Evolutionary conservation across 2,329 filamentous ascomycete genomes (phyloP).

Genomic region (Trematosphaeria pertusa): DNA sequence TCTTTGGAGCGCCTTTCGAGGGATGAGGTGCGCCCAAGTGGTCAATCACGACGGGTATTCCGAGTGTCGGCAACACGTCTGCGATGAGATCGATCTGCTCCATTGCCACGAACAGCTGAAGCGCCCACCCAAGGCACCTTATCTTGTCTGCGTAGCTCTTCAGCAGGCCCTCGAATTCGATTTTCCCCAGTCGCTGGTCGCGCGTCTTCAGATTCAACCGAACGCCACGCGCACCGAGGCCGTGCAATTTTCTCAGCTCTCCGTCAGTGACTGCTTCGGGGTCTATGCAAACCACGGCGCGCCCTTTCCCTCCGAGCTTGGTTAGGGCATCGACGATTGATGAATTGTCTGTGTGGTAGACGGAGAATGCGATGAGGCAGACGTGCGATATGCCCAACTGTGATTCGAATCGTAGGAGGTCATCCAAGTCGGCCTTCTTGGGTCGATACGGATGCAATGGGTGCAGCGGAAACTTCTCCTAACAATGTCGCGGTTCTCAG

Average conservation of each 20-base stretch:
- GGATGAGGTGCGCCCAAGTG: too few species aligned
- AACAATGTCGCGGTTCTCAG: too few species aligned
- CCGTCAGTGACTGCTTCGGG: neutral
- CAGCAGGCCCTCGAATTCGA: neutral
- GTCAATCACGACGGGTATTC: too few species aligned
- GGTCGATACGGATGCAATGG: neutral
- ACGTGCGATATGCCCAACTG: neutral
- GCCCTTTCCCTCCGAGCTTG: neutral
- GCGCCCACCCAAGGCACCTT: too few species aligned
- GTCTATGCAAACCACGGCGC: neutral
- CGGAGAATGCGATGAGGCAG: neutral
- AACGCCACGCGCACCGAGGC: neutral
- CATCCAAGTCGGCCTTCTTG: neutral
- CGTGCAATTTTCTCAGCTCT: neutral
- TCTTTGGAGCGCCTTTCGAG: too few species aligned
- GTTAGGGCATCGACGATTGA: neutral
- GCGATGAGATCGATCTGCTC: too few species aligned
- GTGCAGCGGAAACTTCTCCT: neutral
- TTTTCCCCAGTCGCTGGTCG: neutral
- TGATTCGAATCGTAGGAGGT: neutral
- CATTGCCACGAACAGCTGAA: too few species aligned
- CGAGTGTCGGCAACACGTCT: too few species aligned
- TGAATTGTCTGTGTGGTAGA: neutral
- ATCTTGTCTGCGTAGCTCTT: too few species aligned
- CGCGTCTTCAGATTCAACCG: neutral